phyloP scores from a whole-genome alignment of 2,329 filamentous ascomycete species.

The Curvularia eragrostidis region DNA sequence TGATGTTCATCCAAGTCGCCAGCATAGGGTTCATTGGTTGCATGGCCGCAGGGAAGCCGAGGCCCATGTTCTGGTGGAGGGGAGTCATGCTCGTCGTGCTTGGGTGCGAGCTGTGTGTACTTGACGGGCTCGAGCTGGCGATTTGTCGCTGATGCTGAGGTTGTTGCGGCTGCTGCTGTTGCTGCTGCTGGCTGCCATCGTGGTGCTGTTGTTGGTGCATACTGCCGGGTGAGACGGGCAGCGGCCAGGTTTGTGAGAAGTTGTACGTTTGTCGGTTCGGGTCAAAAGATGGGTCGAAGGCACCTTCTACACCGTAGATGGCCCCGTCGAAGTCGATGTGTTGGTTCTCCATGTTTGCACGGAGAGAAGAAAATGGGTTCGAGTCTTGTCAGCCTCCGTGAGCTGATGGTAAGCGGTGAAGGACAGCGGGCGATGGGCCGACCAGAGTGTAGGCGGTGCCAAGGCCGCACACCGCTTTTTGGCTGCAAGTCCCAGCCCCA shows the following conservation, averaged over 20 bases:
- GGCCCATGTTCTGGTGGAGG: slow-evolving; percentile 43
- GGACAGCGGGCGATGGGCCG: slow-evolving; percentile 32
- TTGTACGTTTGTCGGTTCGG: slow-evolving; percentile 42
- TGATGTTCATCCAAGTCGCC: slow-evolving; percentile 55
- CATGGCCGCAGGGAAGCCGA: slow-evolving; percentile 45
- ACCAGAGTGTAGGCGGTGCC: slow-evolving; percentile 20
- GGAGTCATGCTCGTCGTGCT: slow-evolving; percentile 43
- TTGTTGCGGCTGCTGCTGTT: slow-evolving; percentile 27
- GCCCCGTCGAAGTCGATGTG: slow-evolving; percentile 49
- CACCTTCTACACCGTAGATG: slow-evolving; percentile 45
- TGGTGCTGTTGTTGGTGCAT: slow-evolving; percentile 39
- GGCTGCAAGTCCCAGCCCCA: slow-evolving; percentile 21
- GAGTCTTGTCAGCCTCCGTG: slow-evolving; percentile 46
- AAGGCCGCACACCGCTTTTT: slow-evolving; percentile 23
- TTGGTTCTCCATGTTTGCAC: slow-evolving; percentile 52
- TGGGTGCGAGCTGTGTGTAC: slow-evolving; percentile 28
- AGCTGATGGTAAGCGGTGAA: slow-evolving; percentile 42
- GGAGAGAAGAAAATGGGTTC: slow-evolving; percentile 28
- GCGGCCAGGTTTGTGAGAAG: slow-evolving; percentile 49
- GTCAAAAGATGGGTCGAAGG: slow-evolving; percentile 50
- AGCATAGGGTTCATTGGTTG: slow-evolving; percentile 46
- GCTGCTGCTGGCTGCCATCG: slow-evolving; percentile 18
- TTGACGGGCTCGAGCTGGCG: slow-evolving; percentile 38
- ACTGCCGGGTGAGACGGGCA: slow-evolving; percentile 44
- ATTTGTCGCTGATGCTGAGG: slow-evolving; percentile 38